Conservation (phyloP, 139 green algal genomes). For the Closterium sp. region DNA sequence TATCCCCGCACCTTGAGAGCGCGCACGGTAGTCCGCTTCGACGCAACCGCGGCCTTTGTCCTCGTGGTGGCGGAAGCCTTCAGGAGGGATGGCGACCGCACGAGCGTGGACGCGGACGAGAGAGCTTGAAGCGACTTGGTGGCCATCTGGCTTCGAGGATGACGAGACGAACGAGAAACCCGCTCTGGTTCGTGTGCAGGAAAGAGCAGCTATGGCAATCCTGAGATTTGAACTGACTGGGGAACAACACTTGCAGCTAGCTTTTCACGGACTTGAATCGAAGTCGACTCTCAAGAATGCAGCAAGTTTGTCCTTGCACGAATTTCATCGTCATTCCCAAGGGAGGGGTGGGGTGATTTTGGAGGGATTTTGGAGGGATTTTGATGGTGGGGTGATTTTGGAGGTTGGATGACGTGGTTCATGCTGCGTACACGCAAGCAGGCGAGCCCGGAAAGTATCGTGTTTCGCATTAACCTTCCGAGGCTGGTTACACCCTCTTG, state of each 20-base stretch:
- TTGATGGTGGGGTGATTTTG: background rate
- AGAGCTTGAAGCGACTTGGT: background rate
- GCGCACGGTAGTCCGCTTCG: background rate
- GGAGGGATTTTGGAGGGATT: no score
- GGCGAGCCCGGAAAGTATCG: background rate
- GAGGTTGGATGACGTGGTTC: background rate
- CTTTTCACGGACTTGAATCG: no score
- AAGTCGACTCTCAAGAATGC: no score
- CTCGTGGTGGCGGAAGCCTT: background rate
- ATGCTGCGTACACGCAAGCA: background rate
- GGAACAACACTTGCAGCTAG: no score
- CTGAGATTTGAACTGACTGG: no score
- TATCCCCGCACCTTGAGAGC: background rate
- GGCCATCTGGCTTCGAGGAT: background rate
- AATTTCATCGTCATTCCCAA: background rate
- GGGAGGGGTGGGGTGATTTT: no score
- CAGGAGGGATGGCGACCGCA: background rate
- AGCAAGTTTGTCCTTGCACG: no score
- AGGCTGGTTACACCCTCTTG: background rate
- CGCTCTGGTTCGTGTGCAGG: no score
- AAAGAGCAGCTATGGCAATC: background rate
- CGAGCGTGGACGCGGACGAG: background rate
- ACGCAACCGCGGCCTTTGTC: background rate
- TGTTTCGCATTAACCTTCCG: background rate
- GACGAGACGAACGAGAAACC: background rate